Evolutionary conservation across 305 asterid species (phyloP).

Genomic region (Fraxinus floribunda): DNA sequence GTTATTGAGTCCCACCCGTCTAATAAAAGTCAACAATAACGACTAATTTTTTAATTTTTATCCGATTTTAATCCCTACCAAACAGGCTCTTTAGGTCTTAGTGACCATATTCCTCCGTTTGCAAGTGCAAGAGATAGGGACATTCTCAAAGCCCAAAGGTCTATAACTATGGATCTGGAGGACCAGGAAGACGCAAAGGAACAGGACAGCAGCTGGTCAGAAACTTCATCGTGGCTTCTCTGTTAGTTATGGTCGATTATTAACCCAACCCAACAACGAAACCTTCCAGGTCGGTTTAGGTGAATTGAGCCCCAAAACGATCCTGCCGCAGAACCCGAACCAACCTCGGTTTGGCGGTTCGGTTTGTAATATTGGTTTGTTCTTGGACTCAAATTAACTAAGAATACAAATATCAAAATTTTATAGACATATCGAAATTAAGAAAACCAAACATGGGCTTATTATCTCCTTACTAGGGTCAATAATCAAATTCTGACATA

Average conservation of each 20-base stretch:
- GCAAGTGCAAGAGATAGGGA: neutral
- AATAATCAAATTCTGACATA: neutral
- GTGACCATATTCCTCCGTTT: neutral
- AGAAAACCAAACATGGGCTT: neutral
- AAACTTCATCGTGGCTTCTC: neutral
- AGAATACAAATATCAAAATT: too few relatives aligned
- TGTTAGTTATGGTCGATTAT: neutral
- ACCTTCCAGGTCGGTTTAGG: neutral
- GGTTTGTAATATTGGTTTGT: neutral
- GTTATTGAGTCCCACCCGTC: too few relatives aligned
- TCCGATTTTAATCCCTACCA: too few relatives aligned
- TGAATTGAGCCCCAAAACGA: neutral
- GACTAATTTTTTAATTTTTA: too few relatives aligned
- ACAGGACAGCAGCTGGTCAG: neutral
- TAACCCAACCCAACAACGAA: neutral
- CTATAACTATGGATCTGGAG: neutral
- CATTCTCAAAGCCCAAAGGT: neutral
- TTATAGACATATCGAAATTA: neutral
- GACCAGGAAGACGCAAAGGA: neutral
- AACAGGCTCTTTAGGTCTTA: neutral
- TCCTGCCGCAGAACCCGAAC: neutral
- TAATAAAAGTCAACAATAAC: too few relatives aligned
- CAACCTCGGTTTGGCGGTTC: neutral
- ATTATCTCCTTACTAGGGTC: constrained; percentile 16
- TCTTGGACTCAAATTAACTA: neutral